Conservation (phyloP, 768 basidiomycete genomes). For the Mycena rosella region DNA sequence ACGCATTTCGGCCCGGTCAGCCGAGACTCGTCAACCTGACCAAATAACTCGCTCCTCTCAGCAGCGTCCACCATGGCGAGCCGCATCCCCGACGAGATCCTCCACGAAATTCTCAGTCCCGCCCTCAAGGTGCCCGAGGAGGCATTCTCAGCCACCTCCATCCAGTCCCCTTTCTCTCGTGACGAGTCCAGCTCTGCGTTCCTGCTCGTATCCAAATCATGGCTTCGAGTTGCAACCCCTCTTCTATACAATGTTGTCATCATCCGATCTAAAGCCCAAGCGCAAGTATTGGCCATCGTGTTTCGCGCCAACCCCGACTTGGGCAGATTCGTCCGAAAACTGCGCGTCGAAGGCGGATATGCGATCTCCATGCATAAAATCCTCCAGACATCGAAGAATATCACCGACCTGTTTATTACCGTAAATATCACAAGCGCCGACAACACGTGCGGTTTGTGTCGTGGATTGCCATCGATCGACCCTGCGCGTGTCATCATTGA, state of each 20-base stretch:
- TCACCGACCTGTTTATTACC: conserved; percentile 5
- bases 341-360: conserved; percentile 16
- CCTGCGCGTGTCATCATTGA: conserved; percentile 11
- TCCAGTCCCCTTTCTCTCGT: conserved; percentile 10
- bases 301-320: not conserved
- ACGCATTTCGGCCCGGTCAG: too few relatives aligned
- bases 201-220: conserved; percentile 20
- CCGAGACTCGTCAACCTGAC: too few relatives aligned
- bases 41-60: too few relatives aligned
- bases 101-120: conserved; percentile 17
- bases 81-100: conserved; percentile 17
- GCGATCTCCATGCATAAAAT: not conserved
- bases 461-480: conserved; percentile 7
- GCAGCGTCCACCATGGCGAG: too few relatives aligned
- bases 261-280: conserved; percentile 13
- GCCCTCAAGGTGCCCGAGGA: conserved; percentile 12
- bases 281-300: conserved; percentile 2
- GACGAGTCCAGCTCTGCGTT: conserved; percentile 10
- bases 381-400: not conserved
- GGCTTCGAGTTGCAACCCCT: conserved; percentile 15
- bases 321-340: conserved; percentile 10
- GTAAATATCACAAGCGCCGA: conserved; percentile 11
- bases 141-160: not conserved
- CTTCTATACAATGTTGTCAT: conserved; percentile 9
- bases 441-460: not conserved